A percentile compares a stretch with the other conserved stretches of the same genome.
phyloP scores from a whole-genome alignment of 768 basidiomycete species.

The Heimioporus sp. region DNA sequence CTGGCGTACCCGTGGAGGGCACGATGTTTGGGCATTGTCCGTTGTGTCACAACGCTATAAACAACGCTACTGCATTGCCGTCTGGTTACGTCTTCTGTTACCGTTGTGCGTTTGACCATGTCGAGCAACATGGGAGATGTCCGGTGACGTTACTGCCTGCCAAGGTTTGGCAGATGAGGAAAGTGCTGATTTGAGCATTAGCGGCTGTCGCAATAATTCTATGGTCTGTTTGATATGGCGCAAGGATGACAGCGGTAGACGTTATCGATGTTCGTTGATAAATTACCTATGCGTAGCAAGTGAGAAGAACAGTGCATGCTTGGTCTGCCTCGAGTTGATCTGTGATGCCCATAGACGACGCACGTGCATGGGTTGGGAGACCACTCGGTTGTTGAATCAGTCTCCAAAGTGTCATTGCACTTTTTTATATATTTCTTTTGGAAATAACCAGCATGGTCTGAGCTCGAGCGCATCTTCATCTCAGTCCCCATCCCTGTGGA shows the following conservation, averaged over 20 bases:
- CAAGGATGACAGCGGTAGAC: not conserved
- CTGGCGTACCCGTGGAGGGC: conserved; percentile 62
- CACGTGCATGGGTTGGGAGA: conserved; percentile 19
- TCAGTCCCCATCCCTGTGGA: conserved; percentile 14
- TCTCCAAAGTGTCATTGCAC: conserved; percentile 13
- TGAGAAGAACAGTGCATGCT: not conserved
- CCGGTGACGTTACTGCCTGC: conserved; percentile 83
- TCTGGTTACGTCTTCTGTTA: conserved; percentile 97
- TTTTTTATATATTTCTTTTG: conserved; percentile 5
- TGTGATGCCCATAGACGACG: conserved; percentile 2
- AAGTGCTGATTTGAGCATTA: conserved; percentile 68
- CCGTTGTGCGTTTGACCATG: conserved; percentile 81
- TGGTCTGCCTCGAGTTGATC: too few species aligned
- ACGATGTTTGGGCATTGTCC: conserved; percentile 81
- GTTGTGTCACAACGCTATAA: conserved; percentile 66
- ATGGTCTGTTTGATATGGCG: conserved; percentile 7
- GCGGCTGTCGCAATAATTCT: conserved; percentile 2
- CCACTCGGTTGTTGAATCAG: not conserved
- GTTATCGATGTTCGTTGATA: conserved; percentile 7
- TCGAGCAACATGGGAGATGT: conserved; percentile 75
- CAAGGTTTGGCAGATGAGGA: conserved; percentile 79
- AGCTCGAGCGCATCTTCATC: conserved; percentile 14
- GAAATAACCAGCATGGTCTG: conserved; percentile 27
- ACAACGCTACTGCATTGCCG: conserved; percentile 87
- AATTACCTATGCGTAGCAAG: not conserved